Evolutionary conservation across 371 early-diverging fungal genomes (phyloP).

Genomic region (Vairimorpha necatrix): DNA sequence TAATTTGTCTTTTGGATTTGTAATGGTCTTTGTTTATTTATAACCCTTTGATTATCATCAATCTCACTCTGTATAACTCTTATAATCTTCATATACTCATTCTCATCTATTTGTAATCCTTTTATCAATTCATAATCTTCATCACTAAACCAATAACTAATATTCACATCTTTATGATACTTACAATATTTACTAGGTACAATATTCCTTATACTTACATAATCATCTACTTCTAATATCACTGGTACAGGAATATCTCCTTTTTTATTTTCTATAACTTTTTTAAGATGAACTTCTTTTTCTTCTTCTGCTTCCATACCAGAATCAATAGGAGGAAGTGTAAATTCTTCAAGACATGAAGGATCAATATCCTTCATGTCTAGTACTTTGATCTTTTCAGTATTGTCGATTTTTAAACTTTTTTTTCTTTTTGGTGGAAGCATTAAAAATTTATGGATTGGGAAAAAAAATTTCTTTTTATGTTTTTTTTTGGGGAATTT

Average conservation of each 20-base stretch:
- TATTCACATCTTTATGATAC: conserved; percentile 44
- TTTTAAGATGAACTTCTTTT: conserved; percentile 58
- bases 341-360: conserved; percentile 44
- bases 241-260: conserved; percentile 53
- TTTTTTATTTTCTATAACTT: conserved; percentile 37
- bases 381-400: background rate
- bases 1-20: conserved; percentile 1
- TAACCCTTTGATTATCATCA: background rate
- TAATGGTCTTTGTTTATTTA: too few species aligned
- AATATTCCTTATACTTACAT: conserved; percentile 1
- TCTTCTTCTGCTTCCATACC: conserved; percentile 63
- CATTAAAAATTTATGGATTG: conserved; percentile 3
- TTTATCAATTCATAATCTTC: conserved; percentile 27
- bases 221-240: conserved; percentile 34
- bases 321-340: conserved; percentile 36
- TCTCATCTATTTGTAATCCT: background rate
- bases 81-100: conserved; percentile 1
- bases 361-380: conserved; percentile 1
- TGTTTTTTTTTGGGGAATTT: background rate
- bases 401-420: background rate
- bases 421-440: conserved; percentile 3
- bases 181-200: conserved; percentile 25
- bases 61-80: background rate
- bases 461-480: background rate
- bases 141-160: conserved; percentile 37